Evolutionary conservation across 805 yeast genomes (phyloP).

Genomic region (Sungouiozyma ichnusensis): DNA sequence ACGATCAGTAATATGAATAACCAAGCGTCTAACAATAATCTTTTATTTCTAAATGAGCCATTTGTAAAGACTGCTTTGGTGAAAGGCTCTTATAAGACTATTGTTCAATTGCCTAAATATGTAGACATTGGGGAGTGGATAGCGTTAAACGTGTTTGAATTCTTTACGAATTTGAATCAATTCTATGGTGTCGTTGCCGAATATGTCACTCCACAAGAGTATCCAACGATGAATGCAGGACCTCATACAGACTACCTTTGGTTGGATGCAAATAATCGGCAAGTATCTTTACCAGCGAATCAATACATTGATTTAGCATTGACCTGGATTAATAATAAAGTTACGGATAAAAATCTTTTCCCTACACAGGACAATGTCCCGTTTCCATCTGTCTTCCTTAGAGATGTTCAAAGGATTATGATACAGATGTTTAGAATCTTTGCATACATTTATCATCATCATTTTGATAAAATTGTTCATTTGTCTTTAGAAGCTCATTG

Average conservation of each 20-base stretch:
- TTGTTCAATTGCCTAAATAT: conserved; percentile 88
- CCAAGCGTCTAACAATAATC: conserved; percentile 6
- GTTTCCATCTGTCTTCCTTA: conserved; percentile 75
- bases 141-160: conserved; percentile 83
- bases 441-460: conserved; percentile 91
- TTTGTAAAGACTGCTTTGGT: conserved; percentile 90
- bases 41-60: conserved; percentile 77
- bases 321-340: conserved; percentile 79
- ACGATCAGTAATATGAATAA: too few species aligned
- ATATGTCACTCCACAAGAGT: conserved; percentile 79
- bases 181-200: conserved; percentile 88
- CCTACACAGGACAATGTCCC: conserved; percentile 87
- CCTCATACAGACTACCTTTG: conserved; percentile 84
- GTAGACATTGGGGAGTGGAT: conserved; percentile 95
- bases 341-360: conserved; percentile 80
- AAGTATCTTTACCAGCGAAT: conserved; percentile 79
- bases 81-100: conserved; percentile 92
- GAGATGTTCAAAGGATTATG: conserved; percentile 77
- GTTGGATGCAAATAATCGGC: conserved; percentile 73
- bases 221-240: conserved; percentile 94
- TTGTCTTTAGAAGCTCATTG: conserved; percentile 91
- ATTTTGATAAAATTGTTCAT: conserved; percentile 88
- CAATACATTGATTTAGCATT: conserved; percentile 88
- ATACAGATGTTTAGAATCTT: conserved; percentile 91
- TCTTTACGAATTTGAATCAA: conserved; percentile 73